Base-by-base conservation (phyloP, 2,329 filamentous ascomycete genomes). In the Delphinella strobiligena region DNA sequence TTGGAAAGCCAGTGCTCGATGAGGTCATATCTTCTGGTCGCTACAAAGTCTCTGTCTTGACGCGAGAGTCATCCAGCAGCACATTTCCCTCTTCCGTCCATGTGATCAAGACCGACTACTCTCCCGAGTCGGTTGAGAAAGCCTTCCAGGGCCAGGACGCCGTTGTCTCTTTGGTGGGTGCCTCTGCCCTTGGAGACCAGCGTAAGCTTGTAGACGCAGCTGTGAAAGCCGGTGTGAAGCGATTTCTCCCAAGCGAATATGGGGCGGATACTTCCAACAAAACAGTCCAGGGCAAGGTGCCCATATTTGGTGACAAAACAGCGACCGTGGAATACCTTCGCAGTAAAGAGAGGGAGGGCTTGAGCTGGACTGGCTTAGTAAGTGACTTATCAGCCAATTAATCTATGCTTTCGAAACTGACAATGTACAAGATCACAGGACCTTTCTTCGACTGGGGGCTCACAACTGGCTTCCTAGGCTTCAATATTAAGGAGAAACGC, bases 231-330 rank as follows among this genome's bases (percentile, higher is more conserved):
- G 72, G 74, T 1, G 75, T 81, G 4, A 69, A 70, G 47, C 66
- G 74, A 3, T 78, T 76, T 51, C 66, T 78, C 1, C 74, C 76
- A 2, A 73, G 72, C 27, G 78, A 82, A 47, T 82, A 69, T 45
- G 68, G 61, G 18, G 50, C 58, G 50, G 64, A 59, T 50, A 63
- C 49, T 43, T 57, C 47, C 30, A 61, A 52, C 53, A 54, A 38
- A 47, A 55, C 34, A 46, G 60, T 40, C 36, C 55, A 54, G 30
- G 53, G 54, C 2, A 45, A 61, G 2, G 62, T 80, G 1, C 68
- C 74, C 1, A 51, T 75, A 1, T 77, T 74, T 42, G 54, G 52
- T 2, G 54, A 55, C 44, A 82, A 82, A 47, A 47, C 53, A 11
- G 48, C 42, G n/a, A 48, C 59, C 4, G 52, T 74, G 8, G 66